A percentile compares a stretch with the other conserved stretches of the same genome.
phyloP scores from a whole-genome alignment of 139 green algal species.

The Picochlorum costavermella region DNA sequence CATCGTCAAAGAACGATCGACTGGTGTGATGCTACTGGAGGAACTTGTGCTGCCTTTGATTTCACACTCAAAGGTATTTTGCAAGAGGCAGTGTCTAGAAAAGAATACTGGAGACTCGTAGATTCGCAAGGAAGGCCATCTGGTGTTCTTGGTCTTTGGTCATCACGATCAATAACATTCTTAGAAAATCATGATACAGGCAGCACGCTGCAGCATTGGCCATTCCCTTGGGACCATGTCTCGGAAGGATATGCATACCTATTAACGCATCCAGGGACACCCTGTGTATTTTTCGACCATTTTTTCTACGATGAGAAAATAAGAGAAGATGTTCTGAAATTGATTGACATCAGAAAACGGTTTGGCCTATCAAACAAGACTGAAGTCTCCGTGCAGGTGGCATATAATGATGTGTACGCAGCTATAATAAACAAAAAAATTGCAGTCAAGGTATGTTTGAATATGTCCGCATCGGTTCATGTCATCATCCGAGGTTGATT shows the following conservation, averaged over 20 bases:
- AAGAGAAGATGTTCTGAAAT: conserved; percentile 40
- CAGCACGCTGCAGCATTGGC: conserved; percentile 63
- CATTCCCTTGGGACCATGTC: conserved; percentile 58
- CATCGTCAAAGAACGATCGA: conserved; percentile 86
- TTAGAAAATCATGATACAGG: conserved; percentile 95
- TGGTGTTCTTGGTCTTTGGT: conserved; percentile 87
- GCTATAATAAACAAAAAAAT: conserved; percentile 76
- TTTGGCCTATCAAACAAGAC: conserved; percentile 54
- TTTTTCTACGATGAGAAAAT: conserved; percentile 20
- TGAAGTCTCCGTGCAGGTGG: conserved; percentile 34
- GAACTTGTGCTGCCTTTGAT: conserved; percentile 85
- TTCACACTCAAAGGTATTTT: conserved; percentile 87
- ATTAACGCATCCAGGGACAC: conserved; percentile 83
- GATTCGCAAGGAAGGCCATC: conserved; percentile 67
- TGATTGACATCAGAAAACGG: conserved; percentile 61
- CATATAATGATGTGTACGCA: conserved; percentile 62
- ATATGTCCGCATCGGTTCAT: conserved; percentile 2
- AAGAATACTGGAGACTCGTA: conserved; percentile 93
- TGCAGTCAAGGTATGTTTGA: conserved; percentile 44
- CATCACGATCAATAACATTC: conserved; percentile 88
- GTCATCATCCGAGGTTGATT: not conserved
- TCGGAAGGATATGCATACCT: conserved; percentile 86
- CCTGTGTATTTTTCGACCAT: conserved; percentile 77
- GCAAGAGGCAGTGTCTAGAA: conserved; percentile 80
- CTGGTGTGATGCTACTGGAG: conserved; percentile 85